Evolutionary conservation across 352 stramenopile species (phyloP), one percentile per base, ranked within the genome.

Genomic region (Plasmopara viticola): DNA sequence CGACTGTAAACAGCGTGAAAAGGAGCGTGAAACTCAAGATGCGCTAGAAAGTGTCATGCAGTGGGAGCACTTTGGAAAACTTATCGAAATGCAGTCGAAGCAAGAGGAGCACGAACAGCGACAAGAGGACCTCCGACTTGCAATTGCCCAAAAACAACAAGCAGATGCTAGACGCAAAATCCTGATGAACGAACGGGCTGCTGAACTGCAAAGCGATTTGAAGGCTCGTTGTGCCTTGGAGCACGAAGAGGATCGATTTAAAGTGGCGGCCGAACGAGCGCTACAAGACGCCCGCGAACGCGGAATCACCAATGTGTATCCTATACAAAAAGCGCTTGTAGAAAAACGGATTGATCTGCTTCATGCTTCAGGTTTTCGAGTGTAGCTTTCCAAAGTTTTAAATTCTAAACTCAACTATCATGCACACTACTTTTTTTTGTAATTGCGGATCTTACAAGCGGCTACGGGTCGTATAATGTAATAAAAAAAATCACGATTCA

Each of bases 291-390:
- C 80, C 48, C 74, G 83, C 31, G 56, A 72, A 6, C 73, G 68
- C 17, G 80, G 80, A 2, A 47, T 89, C 20, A 58, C 70, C 9
- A 89, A 87, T 55, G 47, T 86, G 9, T 81, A 76, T 50, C 80
- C 80, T 5, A 83, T 91, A 57, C 68, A 89, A 55, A 84, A 89
- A 53, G 80, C 78, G 4, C 35, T 87, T 10, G 59, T 76, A 4
- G 78, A 86, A 58, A 87, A 87, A 29, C 69, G 73, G 31, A 77
- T 91, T 20, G 80, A 89, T 31, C 59, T 89, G 40, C 65, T 90
- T 40, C 71, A 72, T 10, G 80, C 78, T 10, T 85, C 74, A 18
- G 78, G 78, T 30, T 90, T 90, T 48, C 80, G 80, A 49, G 61
- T 90, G 28, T 87, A 85, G 58, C 9, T 48, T 48, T 48, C 9